Percentiles rank a stretch among this genome's conserved stretches.
Evolutionary conservation across 148 eudicot genomes (phyloP).

Genomic region (Oxyria digyna): DNA sequence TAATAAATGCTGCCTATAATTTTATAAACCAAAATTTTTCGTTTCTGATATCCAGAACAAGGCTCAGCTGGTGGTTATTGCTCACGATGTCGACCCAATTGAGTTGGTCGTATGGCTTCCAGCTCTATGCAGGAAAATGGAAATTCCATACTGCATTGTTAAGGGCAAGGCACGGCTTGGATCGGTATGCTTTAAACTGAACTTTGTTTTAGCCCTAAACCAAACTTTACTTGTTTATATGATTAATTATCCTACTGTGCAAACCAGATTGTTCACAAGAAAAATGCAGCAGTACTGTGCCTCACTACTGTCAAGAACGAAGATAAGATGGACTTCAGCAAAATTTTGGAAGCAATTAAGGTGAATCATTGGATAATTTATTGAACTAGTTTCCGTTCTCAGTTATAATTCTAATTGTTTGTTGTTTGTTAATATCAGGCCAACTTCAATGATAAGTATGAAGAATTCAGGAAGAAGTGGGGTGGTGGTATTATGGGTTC

Average conservation of each 20-base stretch:
- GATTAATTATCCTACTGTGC: background rate
- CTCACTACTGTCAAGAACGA: constrained; percentile 78
- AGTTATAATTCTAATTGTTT: background rate
- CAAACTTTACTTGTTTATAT: background rate
- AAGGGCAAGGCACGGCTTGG: constrained; percentile 92
- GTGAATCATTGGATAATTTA: background rate
- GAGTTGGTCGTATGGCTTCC: constrained; percentile 97
- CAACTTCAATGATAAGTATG: constrained; percentile 9
- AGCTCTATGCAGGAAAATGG: constrained; percentile 88
- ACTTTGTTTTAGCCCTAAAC: background rate
- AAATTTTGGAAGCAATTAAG: constrained; percentile 62
- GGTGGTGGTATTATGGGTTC: constrained; percentile 7
- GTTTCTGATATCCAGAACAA: constrained; percentile 38
- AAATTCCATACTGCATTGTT: constrained; percentile 87
- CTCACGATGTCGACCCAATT: constrained; percentile 93
- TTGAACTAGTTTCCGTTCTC: background rate
- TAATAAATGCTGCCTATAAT: background rate
- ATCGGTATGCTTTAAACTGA: constrained; percentile 21
- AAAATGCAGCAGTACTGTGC: constrained; percentile 60
- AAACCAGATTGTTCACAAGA: constrained; percentile 72
- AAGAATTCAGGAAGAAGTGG: constrained; percentile 7
- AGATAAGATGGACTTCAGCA: constrained; percentile 80
- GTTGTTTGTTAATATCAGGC: background rate
- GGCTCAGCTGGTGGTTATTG: constrained; percentile 86
- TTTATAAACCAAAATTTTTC: background rate